Base-by-base conservation (phyloP, 2,329 filamentous ascomycete species). In the Proliferodiscus dingleyae region DNA sequence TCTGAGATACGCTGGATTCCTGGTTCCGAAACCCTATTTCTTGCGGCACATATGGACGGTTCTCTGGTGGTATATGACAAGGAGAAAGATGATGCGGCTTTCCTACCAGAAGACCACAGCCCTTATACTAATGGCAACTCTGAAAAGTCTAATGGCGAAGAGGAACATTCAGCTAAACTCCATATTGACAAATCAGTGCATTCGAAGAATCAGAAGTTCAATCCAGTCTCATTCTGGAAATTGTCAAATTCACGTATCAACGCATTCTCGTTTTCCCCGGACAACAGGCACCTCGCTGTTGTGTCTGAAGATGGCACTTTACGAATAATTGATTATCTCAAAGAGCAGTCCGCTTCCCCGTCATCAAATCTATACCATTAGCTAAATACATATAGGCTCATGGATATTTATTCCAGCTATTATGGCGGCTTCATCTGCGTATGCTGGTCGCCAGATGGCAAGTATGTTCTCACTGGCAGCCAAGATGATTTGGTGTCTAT, bases 401-500 rank as follows among this genome's bases (percentile, higher is more conserved):
- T 93, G 10, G 88, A 91, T 60, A 72, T 95, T 36, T 96, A 88
- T 66, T 81, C 85, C 58, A 88, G 88, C 44, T 98, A 96, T 69
- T 98, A 96, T 60, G 93, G 93, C 37, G 91, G 89, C 3, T 75
- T 98, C 50, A 86, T 86, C 36, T 95, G 89, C 61, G 89, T 96
- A 2, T 95, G 89, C 68, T 98, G 93, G 93, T 96, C 91, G 5
- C 93, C 93, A 8, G 93, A 98, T 62, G 90, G 89, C 41, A 91
- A 94, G 64, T 98, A 97, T 65, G 83, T 98, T 41, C 74, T 98
- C 15, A 96, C 93, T 0, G 93, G 93, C 42, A 90, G 93, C 4
- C 91, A 97, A 67, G 93, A 98, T 64, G 93, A 98, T 64, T 72
- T 97, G 8, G 86, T 98, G 10, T 94, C 89, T 1, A 96, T 98